phyloP scores from a whole-genome alignment of 2,329 filamentous ascomycete genomes.

The Aspergillus melleus region DNA sequence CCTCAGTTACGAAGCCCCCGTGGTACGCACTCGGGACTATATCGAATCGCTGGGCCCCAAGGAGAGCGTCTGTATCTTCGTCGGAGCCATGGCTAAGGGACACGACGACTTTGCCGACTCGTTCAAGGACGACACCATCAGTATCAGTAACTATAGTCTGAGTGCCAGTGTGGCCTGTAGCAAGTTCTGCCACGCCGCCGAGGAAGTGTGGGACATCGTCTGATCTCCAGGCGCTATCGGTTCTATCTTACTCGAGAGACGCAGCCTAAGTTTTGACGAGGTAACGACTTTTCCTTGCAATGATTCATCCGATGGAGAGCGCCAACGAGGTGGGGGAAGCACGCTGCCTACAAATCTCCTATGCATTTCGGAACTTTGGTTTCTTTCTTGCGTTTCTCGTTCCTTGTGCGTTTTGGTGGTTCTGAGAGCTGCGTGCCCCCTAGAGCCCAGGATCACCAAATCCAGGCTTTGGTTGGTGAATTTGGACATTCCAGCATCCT shows the following conservation, averaged over 20 bases:
- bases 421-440: neutral
- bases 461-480: neutral
- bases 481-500: constrained; percentile 4
- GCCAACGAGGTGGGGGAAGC: neutral
- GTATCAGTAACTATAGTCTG: constrained; percentile 96
- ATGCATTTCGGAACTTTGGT: constrained; percentile 6
- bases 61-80: constrained; percentile 96
- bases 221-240: constrained; percentile 48
- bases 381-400: constrained; percentile 14
- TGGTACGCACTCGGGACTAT: constrained; percentile 87
- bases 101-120: constrained; percentile 91
- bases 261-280: constrained; percentile 23
- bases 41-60: constrained; percentile 74
- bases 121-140: constrained; percentile 95
- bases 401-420: constrained; percentile 8
- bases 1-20: constrained; percentile 85
- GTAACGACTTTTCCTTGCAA: constrained; percentile 31
- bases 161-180: constrained; percentile 98
- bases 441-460: constrained; percentile 3
- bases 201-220: constrained; percentile 93
- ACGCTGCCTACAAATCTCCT: constrained; percentile 6
- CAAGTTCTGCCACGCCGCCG: constrained; percentile 98
- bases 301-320: constrained; percentile 16
- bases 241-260: constrained; percentile 9
- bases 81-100: constrained; percentile 98